phyloP scores from a whole-genome alignment of 331 rosid species.

The Pyracantha coccinea region DNA sequence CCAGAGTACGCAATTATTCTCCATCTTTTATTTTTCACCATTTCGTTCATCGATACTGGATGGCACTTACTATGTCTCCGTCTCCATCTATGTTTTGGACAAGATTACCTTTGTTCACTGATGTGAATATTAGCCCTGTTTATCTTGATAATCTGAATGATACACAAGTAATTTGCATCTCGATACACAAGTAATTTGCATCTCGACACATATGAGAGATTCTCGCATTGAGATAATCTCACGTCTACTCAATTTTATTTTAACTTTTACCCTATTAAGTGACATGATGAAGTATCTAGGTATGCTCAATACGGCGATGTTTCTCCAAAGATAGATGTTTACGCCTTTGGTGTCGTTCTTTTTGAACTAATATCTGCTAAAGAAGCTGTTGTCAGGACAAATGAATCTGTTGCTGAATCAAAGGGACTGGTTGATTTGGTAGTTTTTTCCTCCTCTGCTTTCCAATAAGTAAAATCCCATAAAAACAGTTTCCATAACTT shows the following conservation, averaged over 20 bases:
- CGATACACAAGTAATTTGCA: neutral
- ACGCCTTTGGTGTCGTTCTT: constrained; percentile 82
- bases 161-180: neutral
- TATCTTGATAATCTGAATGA: neutral
- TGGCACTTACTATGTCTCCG: too few species aligned
- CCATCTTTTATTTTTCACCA: neutral
- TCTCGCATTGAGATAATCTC: neutral
- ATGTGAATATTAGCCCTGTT: neutral
- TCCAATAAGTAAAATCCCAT: neutral
- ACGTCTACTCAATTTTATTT: neutral
- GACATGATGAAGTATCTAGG: neutral
- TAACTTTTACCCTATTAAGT: neutral
- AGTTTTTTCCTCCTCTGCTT: constrained; percentile 8
- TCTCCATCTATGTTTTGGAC: too few species aligned
- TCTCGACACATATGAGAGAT: too few species aligned
- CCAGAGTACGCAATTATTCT: constrained; percentile 54
- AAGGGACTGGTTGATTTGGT: constrained; percentile 72
- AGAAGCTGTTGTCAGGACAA: constrained; percentile 54
- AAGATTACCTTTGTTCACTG: neutral
- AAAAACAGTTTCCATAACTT: neutral
- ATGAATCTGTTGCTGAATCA: constrained; percentile 27
- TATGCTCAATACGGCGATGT: constrained; percentile 70
- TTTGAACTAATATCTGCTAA: constrained; percentile 77
- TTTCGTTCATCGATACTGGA: neutral
- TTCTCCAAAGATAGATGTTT: constrained; percentile 69